phyloP scores from a whole-genome alignment of 257 asterid genomes.

The Solanum corneliomulleri region DNA sequence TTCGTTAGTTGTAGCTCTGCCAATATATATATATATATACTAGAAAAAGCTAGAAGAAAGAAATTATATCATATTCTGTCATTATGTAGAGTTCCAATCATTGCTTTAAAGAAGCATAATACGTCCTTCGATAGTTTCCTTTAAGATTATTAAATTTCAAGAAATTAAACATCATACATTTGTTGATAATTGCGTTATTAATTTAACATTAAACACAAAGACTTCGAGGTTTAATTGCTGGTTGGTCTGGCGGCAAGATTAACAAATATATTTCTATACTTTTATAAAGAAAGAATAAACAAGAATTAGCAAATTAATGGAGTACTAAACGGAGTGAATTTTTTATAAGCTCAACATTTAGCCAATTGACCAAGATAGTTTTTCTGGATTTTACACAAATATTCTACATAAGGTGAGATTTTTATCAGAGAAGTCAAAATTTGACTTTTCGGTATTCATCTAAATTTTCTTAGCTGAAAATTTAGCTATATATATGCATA shows the following conservation, averaged over 20 bases:
- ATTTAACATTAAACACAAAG: background rate
- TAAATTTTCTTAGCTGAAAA: too few relatives aligned
- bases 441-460: background rate
- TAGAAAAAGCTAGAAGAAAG: too few relatives aligned
- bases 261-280: background rate
- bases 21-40: too few relatives aligned
- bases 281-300: background rate
- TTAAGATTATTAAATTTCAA: background rate
- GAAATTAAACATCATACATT: background rate
- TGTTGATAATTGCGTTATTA: background rate
- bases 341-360: background rate
- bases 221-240: background rate
- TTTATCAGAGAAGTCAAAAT: background rate
- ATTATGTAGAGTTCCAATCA: background rate
- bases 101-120: background rate
- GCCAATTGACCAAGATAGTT: background rate
- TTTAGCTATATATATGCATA: background rate
- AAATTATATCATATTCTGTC: background rate
- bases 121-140: too few relatives aligned
- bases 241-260: background rate
- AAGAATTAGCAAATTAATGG: background rate
- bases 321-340: background rate
- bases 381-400: background rate
- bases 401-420: background rate
- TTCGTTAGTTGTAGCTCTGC: too few relatives aligned